Evolutionary conservation across 2,329 filamentous ascomycete genomes (phyloP).

Genomic region (Fusarium verrucosum): DNA sequence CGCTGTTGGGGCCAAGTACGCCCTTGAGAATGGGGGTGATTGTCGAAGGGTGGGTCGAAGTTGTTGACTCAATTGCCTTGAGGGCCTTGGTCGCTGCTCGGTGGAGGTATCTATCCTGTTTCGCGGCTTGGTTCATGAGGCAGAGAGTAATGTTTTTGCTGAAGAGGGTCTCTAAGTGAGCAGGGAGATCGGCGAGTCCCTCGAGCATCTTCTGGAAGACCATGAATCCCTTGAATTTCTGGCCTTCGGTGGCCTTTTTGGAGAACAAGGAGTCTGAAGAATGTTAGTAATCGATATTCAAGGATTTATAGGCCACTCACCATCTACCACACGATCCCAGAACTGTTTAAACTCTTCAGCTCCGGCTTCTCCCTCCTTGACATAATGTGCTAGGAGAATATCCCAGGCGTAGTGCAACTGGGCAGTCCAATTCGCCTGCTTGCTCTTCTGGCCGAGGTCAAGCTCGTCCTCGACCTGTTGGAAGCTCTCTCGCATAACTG

Average conservation of each 20-base stretch:
- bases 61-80: conserved; percentile 73
- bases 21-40: conserved; percentile 70
- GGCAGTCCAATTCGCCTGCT: conserved; percentile 79
- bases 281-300: conserved; percentile 34
- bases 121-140: conserved; percentile 82
- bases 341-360: conserved; percentile 74
- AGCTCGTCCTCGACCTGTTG: conserved; percentile 60
- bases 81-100: conserved; percentile 79
- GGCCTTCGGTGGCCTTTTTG: conserved; percentile 80
- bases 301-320: conserved; percentile 59
- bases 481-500: conserved; percentile 80
- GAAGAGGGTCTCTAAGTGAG: conserved; percentile 70
- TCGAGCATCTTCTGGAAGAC: conserved; percentile 81
- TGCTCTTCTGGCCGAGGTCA: conserved; percentile 56
- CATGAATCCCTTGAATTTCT: conserved; percentile 92
- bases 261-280: conserved; percentile 81
- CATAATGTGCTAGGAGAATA: conserved; percentile 70
- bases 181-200: conserved; percentile 56
- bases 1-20: conserved; percentile 75
- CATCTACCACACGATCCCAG: conserved; percentile 87
- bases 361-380: conserved; percentile 50
- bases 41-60: conserved; percentile 67
- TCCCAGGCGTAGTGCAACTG: conserved; percentile 91
- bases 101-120: conserved; percentile 81
- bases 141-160: conserved; percentile 84